Conservation (phyloP, 306 rosid genomes). For the Cyclanthera cordifolia region DNA sequence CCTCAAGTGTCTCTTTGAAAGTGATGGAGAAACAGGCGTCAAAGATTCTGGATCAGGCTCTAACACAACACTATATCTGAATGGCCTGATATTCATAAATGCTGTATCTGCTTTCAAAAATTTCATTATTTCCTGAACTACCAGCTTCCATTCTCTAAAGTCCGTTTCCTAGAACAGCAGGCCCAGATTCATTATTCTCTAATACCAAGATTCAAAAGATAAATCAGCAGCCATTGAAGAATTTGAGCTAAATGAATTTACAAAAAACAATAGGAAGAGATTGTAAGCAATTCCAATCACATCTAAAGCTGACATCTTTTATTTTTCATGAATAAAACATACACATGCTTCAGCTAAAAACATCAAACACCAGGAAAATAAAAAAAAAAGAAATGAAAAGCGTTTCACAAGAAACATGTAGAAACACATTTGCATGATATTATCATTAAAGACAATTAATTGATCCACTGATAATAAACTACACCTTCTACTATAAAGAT, state of each 20-base stretch:
- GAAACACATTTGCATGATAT: not conserved
- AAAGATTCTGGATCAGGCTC: slow-evolving; percentile 71
- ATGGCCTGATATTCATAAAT: slow-evolving; percentile 78
- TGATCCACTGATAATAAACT: not conserved
- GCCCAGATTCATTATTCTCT: slow-evolving; percentile 27
- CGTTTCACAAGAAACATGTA: too few relatives aligned
- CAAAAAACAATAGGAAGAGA: not conserved
- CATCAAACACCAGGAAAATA: not conserved
- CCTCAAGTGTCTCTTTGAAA: slow-evolving; percentile 46
- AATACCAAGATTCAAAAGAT: slow-evolving; percentile 17
- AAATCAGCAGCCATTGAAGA: slow-evolving; percentile 15
- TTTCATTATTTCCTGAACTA: slow-evolving; percentile 71
- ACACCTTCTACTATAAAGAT: not conserved
- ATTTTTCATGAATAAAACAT: not conserved
- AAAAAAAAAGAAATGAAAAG: not conserved
- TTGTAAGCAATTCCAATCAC: not conserved
- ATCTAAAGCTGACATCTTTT: not conserved
- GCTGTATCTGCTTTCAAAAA: slow-evolving; percentile 72
- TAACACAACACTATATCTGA: slow-evolving; percentile 68
- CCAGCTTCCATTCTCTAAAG: slow-evolving; percentile 90
- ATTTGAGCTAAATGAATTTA: not conserved
- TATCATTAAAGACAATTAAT: not conserved
- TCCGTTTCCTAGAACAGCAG: slow-evolving; percentile 57
- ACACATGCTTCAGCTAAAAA: not conserved
- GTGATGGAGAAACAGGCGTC: slow-evolving; percentile 33